Conservation (phyloP, 139 green algal species). For the Closterium sp. region DNA sequence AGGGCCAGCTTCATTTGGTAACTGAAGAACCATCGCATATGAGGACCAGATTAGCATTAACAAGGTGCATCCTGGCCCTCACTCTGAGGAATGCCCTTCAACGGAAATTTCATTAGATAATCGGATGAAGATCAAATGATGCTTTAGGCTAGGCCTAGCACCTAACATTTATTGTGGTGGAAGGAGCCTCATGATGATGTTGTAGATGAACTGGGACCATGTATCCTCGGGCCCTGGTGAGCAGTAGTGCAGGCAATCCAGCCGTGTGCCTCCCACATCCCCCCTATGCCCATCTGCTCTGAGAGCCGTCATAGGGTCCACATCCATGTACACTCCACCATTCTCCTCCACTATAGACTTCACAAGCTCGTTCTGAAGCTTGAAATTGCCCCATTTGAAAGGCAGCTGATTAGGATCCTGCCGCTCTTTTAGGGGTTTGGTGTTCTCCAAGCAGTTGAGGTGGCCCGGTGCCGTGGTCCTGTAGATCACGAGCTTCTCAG, state of each 20-base stretch:
- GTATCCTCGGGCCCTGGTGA: background rate
- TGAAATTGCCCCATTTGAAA: background rate
- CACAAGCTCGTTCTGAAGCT: background rate
- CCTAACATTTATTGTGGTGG: background rate
- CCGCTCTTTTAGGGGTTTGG: background rate
- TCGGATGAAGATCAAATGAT: no score
- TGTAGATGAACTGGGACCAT: background rate
- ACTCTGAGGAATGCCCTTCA: no score
- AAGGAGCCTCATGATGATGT: background rate
- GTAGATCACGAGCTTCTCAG: background rate
- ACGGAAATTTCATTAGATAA: no score
- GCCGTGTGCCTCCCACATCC: background rate
- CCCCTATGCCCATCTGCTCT: background rate
- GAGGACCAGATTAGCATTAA: no score
- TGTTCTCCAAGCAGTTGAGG: background rate
- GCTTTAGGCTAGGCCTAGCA: background rate
- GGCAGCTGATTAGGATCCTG: background rate
- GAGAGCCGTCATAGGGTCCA: background rate
- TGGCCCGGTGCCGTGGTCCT: background rate
- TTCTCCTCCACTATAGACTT: background rate
- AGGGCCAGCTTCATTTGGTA: no score
- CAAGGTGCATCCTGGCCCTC: no score
- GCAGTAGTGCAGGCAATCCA: conserved; percentile 1
- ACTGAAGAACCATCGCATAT: no score
- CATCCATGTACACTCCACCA: conserved; percentile 1